Conservation (phyloP, 2,329 filamentous ascomycete genomes). For the Cladophialophora carrionii region DNA sequence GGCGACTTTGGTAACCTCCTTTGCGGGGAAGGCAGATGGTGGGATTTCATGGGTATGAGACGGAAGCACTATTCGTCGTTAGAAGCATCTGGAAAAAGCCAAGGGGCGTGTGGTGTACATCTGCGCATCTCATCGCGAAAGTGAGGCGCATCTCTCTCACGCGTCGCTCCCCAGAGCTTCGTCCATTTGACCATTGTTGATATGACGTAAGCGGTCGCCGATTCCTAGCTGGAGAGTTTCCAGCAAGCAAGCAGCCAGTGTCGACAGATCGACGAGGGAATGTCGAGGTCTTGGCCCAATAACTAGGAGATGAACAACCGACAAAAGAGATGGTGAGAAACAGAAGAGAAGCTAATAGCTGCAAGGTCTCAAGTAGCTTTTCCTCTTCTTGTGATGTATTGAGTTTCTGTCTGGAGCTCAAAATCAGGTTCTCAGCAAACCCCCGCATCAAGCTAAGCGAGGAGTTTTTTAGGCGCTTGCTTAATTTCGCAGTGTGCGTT, state of each 20-base stretch:
- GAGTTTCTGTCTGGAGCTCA: conserved; percentile 4
- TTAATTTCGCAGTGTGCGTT: neutral
- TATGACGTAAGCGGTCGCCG: conserved; percentile 8
- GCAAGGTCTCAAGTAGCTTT: neutral
- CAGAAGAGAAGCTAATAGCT: conserved; percentile 1
- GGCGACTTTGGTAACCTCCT: conserved; percentile 85
- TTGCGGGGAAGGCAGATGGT: conserved; percentile 70
- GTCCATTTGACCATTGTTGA: conserved; percentile 33
- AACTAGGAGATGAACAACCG: neutral
- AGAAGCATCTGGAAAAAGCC: neutral
- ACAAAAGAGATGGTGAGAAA: neutral
- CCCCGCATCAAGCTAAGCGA: conserved; percentile 4
- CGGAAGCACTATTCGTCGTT: conserved; percentile 45
- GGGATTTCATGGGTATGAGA: conserved; percentile 45
- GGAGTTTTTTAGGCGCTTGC: neutral
- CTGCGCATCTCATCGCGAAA: conserved; percentile 47
- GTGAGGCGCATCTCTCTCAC: conserved; percentile 41
- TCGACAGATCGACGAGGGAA: neutral
- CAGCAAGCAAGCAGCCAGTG: neutral
- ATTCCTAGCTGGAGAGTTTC: neutral
- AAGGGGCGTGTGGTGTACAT: conserved; percentile 42
- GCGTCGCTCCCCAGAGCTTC: conserved; percentile 24
- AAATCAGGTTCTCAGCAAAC: conserved; percentile 10
- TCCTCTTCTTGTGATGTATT: neutral
- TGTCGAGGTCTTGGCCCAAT: neutral